A percentile compares a stretch with the other conserved stretches of the same genome.
phyloP scores from a whole-genome alignment of 768 basidiomycete genomes.

The Tephrocybe sp. region DNA sequence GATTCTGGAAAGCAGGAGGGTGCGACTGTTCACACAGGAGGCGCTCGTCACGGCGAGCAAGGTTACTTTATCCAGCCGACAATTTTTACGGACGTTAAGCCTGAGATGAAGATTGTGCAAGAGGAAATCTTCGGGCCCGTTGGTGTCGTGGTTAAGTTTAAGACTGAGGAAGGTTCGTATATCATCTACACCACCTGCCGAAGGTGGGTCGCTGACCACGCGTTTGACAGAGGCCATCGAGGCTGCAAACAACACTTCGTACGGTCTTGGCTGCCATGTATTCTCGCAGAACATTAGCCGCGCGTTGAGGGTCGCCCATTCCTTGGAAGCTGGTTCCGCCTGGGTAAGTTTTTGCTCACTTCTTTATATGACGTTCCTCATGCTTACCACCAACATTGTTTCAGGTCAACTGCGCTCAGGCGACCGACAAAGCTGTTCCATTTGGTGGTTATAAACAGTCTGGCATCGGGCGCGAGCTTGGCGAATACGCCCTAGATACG shows the following conservation, averaged over 20 bases:
- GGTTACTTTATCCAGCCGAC: too few relatives aligned
- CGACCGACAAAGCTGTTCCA: slow-evolving; percentile 15
- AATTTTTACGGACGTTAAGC: slow-evolving; percentile 58
- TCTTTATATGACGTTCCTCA: neutral
- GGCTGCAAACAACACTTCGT: slow-evolving; percentile 19
- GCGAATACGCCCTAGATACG: slow-evolving; percentile 26
- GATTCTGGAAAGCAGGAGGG: too few relatives aligned
- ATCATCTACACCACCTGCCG: neutral
- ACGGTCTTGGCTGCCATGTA: slow-evolving; percentile 20
- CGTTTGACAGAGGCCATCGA: slow-evolving; percentile 21
- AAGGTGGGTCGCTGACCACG: slow-evolving; percentile 16
- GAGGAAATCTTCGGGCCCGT: slow-evolving; percentile 82
- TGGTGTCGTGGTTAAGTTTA: slow-evolving; percentile 68
- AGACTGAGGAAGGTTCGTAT: slow-evolving; percentile 40
- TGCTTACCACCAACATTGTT: neutral
- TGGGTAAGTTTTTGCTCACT: slow-evolving; percentile 11
- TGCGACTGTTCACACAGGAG: too few relatives aligned
- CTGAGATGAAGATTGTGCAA: slow-evolving; percentile 64
- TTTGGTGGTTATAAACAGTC: slow-evolving; percentile 29
- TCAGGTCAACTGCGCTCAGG: slow-evolving; percentile 21
- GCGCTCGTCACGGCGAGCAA: too few relatives aligned
- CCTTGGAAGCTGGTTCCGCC: slow-evolving; percentile 21
- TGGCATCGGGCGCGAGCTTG: slow-evolving; percentile 24
- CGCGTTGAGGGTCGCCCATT: slow-evolving; percentile 23
- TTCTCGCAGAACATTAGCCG: slow-evolving; percentile 21